Evolutionary conservation across 2,329 filamentous ascomycete species (phyloP), one percentile per base, ranked within the genome.

Genomic region (Beauveria sp.): DNA sequence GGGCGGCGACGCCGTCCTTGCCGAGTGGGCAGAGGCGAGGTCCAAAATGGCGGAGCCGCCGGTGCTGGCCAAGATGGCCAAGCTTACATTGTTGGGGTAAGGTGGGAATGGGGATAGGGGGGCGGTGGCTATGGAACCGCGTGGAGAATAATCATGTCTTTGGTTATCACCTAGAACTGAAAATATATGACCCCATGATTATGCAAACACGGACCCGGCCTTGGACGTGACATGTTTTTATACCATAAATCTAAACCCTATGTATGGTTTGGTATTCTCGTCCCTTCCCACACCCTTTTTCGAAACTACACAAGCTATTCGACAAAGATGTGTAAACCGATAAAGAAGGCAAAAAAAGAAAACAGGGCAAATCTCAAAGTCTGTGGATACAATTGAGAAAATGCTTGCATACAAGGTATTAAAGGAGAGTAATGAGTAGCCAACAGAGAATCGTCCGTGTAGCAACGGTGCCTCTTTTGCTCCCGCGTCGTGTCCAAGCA

Each of bases 1-100:
- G n/a, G 81, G 81, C 3, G 80, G 77, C 2, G 79, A 82, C 24
- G 80, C 77, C 3, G 82, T 84, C 40, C 67, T 84, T 57, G 75
- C 76, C 59, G 81, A 84, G 62, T 80, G 77, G 63, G 70, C 82
- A 52, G 72, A 79, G 62, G 79, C 75, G 8, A 73, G 71, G 65
- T 75, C 73, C 65, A 75, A 77, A 67, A 77, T 71, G 66, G 73
- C 79, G 66, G 75, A 79, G 60, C 73, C 80, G 41, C 82, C 82
- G 26, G 70, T 78, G 12, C 75, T 85, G n/a, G 74, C 72, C 47
- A 71, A 69, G 2, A 73, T 85, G 67, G 74, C 79, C 68, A 81
- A 75, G 69, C 66, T 85, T 57, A 76, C 78, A 16, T 69, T 85
- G 24, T 65, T 85, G 44, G 81, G 80, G 6, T 80, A 70, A 68